These are phyloP conservation scores for Jaminaea rosea DNA, from an alignment of 1,284 basidiomycete species.

Conservation along the genomic window DNA sequence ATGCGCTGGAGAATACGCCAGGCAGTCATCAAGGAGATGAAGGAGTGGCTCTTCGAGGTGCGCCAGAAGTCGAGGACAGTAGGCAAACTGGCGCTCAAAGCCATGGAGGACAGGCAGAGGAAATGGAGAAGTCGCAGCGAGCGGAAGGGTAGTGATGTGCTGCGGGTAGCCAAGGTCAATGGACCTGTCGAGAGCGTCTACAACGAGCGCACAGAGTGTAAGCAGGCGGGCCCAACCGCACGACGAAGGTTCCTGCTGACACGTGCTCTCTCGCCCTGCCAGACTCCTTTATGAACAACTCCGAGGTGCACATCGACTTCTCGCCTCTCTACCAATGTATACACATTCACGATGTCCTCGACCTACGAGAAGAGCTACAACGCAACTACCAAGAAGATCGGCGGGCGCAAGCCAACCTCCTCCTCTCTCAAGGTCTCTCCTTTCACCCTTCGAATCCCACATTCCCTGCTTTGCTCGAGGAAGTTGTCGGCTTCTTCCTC, in stretches of 20 bases:
- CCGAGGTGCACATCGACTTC: slow-evolving; percentile 80
- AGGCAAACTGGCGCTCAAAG: slow-evolving; percentile 77
- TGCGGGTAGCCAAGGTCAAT: slow-evolving; percentile 71
- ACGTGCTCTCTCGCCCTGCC: slow-evolving; percentile 8
- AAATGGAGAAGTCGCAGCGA: slow-evolving; percentile 60
- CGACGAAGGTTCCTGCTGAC: background rate
- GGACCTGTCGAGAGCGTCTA: slow-evolving; percentile 87
- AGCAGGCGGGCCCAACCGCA: too few species aligned
- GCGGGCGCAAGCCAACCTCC: slow-evolving; percentile 91
- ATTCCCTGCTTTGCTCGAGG: slow-evolving; percentile 53
- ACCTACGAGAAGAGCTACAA: slow-evolving; percentile 78
- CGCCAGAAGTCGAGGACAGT: slow-evolving; percentile 78
- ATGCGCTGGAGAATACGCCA: slow-evolving; percentile 79
- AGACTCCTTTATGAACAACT: slow-evolving; percentile 89
- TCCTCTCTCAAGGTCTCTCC: slow-evolving; percentile 60
- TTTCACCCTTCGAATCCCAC: slow-evolving; percentile 44
- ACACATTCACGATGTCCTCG: slow-evolving; percentile 87
- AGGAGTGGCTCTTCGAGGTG: slow-evolving; percentile 94
- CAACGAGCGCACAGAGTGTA: slow-evolving; percentile 89
- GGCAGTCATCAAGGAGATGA: slow-evolving; percentile 86
- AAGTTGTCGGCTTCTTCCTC: slow-evolving; percentile 98
- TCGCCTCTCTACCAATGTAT: slow-evolving; percentile 92
- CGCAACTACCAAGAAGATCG: slow-evolving; percentile 90
- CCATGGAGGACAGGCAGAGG: slow-evolving; percentile 74
- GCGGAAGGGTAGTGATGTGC: slow-evolving; percentile 25